phyloP scores from a whole-genome alignment of 495 filamentous ascomycete genomes.

The Cercophora samala region DNA sequence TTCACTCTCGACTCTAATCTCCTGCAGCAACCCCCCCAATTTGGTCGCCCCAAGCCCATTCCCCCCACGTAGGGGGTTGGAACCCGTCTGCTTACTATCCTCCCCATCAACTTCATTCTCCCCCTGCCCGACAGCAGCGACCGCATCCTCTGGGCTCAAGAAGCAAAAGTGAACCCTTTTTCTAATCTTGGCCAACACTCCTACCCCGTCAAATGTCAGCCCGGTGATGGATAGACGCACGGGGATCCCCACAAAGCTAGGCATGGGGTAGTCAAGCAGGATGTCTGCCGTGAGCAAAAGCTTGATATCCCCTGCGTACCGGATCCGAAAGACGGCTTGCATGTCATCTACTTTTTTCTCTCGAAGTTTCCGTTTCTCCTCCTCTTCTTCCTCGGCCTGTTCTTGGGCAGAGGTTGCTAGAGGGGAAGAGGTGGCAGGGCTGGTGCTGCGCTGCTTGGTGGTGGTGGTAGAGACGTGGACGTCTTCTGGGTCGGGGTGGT shows the following conservation, averaged over 20 bases:
- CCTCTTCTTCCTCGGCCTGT: conserved; percentile 29
- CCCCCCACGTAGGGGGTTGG: conserved; percentile 13
- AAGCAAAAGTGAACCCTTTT: conserved; percentile 88
- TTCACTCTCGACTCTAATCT: conserved; percentile 95
- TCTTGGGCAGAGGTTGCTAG: conserved; percentile 4
- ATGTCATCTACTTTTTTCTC: conserved; percentile 64
- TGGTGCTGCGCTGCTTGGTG: not conserved
- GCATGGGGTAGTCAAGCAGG: conserved; percentile 95
- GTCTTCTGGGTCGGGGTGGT: not conserved
- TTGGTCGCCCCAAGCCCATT: conserved; percentile 26
- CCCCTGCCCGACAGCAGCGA: conserved; percentile 59
- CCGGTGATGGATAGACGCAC: conserved; percentile 91
- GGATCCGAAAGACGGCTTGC: conserved; percentile 84
- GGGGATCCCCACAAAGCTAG: conserved; percentile 90
- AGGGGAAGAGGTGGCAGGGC: not conserved
- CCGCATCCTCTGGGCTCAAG: conserved; percentile 79
- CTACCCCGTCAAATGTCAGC: conserved; percentile 89
- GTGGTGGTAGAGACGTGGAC: not conserved
- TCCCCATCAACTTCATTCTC: conserved; percentile 36
- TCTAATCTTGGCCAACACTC: conserved; percentile 83
- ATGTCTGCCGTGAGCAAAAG: conserved; percentile 90
- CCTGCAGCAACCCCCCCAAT: conserved; percentile 73
- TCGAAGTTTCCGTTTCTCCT: conserved; percentile 37
- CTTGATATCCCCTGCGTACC: conserved; percentile 79
- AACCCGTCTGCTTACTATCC: conserved; percentile 17